phyloP scores from a whole-genome alignment of 225 moss, liverwort and hornwort species.

The Marchantia paleacea region DNA sequence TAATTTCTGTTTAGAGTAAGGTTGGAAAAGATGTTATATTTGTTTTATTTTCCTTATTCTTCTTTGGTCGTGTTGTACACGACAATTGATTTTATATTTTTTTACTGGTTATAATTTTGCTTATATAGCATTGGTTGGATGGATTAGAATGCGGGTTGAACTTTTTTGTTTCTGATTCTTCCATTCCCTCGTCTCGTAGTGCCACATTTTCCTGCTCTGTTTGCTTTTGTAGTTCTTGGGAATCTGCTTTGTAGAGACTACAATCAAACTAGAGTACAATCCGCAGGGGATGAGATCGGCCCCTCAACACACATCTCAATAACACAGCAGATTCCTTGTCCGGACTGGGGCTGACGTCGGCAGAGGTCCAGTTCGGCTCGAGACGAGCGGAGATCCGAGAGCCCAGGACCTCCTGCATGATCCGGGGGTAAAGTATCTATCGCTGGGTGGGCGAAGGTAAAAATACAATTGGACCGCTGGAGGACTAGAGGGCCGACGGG shows the following conservation, averaged over 20 bases:
- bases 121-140: too few relatives aligned
- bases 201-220: background rate
- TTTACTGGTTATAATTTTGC: too few relatives aligned
- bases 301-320: background rate
- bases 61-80: too few relatives aligned
- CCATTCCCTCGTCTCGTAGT: background rate
- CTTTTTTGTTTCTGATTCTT: background rate
- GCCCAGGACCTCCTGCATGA: background rate
- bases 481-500: background rate
- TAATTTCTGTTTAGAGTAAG: too few relatives aligned
- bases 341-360: background rate
- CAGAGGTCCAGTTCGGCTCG: background rate
- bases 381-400: background rate
- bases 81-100: too few relatives aligned
- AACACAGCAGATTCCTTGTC: background rate
- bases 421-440: background rate
- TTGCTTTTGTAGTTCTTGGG: background rate
- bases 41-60: too few relatives aligned
- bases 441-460: background rate
- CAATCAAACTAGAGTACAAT: background rate
- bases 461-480: background rate
- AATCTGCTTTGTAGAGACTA: background rate
- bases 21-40: too few relatives aligned
- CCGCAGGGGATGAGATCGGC: too few relatives aligned
- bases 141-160: too few relatives aligned